A percentile compares a stretch with the other conserved stretches of the same genome.
phyloP scores from a whole-genome alignment of 73 alveolate species.

The Halteria grandinella region DNA sequence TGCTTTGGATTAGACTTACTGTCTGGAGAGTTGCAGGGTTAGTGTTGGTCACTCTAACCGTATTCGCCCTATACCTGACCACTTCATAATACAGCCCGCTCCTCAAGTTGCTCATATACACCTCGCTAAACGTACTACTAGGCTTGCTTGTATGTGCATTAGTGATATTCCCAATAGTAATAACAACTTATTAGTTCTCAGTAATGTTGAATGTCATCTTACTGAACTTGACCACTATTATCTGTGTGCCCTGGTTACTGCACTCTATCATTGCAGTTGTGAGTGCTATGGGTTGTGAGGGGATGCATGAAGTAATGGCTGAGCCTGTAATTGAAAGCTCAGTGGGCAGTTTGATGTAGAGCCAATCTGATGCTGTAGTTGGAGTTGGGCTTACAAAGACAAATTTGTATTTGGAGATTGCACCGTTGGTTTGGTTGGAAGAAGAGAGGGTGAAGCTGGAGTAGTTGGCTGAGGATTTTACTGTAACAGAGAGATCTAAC shows the following conservation, averaged over 20 bases:
- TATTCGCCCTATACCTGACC: not conserved
- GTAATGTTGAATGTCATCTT: not conserved
- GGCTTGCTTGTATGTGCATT: slow-evolving; percentile 45
- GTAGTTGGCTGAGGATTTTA: no score
- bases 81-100: not conserved
- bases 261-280: not conserved
- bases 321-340: slow-evolving; percentile 28
- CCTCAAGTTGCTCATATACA: not conserved
- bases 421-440: no score
- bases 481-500: no score
- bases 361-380: not conserved
- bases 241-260: not conserved
- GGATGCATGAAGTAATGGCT: slow-evolving; percentile 1
- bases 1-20: slow-evolving; percentile 15
- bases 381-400: no score
- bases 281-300: not conserved
- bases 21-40: slow-evolving; percentile 4
- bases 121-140: slow-evolving; percentile 26
- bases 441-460: no score
- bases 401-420: no score
- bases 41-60: not conserved
- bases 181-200: not conserved
- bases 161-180: slow-evolving; percentile 5
- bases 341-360: slow-evolving; percentile 15
- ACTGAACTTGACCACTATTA: not conserved